A percentile compares a stretch with the other conserved stretches of the same genome.
Evolutionary conservation across 768 basidiomycete genomes (phyloP).

Genomic region (Flagelloscypha sp.): DNA sequence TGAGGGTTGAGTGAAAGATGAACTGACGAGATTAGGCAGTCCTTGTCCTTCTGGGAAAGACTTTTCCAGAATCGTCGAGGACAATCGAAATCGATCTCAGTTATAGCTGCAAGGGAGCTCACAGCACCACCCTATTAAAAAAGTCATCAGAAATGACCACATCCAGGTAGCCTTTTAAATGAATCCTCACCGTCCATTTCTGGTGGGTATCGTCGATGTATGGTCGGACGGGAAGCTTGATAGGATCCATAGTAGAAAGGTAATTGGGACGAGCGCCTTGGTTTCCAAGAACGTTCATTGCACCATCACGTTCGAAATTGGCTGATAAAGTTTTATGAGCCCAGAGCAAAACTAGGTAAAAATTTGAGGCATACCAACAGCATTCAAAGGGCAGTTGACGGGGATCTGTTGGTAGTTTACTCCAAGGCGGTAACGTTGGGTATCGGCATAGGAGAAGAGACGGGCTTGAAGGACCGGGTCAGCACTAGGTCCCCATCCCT

Average conservation of each 20-base stretch:
- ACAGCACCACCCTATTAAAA: constrained; percentile 27
- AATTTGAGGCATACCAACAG: constrained; percentile 22
- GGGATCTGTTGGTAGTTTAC: constrained; percentile 31
- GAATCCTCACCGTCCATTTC: constrained; percentile 24
- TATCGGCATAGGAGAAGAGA: constrained; percentile 49
- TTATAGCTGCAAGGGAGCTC: constrained; percentile 24
- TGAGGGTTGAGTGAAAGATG: background rate
- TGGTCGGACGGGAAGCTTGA: constrained; percentile 23
- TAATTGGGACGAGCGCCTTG: constrained; percentile 30
- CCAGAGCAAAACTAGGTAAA: background rate
- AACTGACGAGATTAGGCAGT: constrained; percentile 24
- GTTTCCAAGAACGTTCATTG: constrained; percentile 22
- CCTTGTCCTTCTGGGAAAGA: constrained; percentile 25
- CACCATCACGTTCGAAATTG: constrained; percentile 31
- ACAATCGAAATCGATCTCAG: constrained; percentile 31
- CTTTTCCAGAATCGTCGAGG: constrained; percentile 29
- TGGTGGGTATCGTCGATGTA: constrained; percentile 33
- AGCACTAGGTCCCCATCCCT: constrained; percentile 39
- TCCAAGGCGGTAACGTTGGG: constrained; percentile 26
- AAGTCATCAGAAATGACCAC: background rate
- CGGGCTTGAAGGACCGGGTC: constrained; percentile 54
- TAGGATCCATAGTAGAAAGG: constrained; percentile 25
- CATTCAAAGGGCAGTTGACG: constrained; percentile 30
- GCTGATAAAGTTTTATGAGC: constrained; percentile 13
- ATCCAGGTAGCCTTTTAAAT: background rate